Evolutionary conservation across 2,329 filamentous ascomycete species (phyloP), one percentile per base, ranked within the genome.

Genomic region (Raffaelea ambrosiae): DNA sequence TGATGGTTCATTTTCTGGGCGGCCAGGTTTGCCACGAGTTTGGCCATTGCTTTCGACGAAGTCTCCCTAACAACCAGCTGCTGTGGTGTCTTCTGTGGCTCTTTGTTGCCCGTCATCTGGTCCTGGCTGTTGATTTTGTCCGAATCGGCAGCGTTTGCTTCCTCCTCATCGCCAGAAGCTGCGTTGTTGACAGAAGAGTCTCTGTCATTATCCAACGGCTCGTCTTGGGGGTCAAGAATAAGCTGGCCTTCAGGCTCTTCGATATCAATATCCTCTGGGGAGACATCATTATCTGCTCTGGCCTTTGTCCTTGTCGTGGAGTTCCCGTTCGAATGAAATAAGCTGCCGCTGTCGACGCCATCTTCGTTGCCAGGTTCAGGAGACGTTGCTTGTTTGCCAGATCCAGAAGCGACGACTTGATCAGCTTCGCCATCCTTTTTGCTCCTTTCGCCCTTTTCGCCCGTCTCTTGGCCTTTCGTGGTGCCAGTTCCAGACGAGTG

Each of bases 211-310:
- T 44, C 42, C 3, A 50, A 44, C 5, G 53, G 16, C 16, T 16
- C 51, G 5, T 61, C 59, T 26, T 59, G 55, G 7, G 52, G 44
- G 3, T 67, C 62, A 3, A 62, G 49, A 8, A 50, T 47, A 19
- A 66, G 58, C 43, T 66, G 56, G 23, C 63, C 66, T 29, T 68
- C 65, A 0, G 66, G 69, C 31, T 67, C 66, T 50, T 70, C 68
- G 21, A 77, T 67, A 41, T 75, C 64, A 44, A 77, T 74, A 48
- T 77, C 73, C 3, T 76, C 73, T 0, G 71, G 70, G 4, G 55
- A 59, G 4, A 60, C 44, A 13, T 66, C 66, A 21, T 59, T 48
- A 4, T 59, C 48, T 2, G 39, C 41, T 3, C 60, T 3, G 21
- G n/a, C 55, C 43, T 59, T 61, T 3, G 46, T 21, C 44, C 56